A percentile compares a stretch with the other conserved stretches of the same genome.
Evolutionary conservation across 1,284 basidiomycete species (phyloP).

Genomic region (Ceratobasidium sp.): DNA sequence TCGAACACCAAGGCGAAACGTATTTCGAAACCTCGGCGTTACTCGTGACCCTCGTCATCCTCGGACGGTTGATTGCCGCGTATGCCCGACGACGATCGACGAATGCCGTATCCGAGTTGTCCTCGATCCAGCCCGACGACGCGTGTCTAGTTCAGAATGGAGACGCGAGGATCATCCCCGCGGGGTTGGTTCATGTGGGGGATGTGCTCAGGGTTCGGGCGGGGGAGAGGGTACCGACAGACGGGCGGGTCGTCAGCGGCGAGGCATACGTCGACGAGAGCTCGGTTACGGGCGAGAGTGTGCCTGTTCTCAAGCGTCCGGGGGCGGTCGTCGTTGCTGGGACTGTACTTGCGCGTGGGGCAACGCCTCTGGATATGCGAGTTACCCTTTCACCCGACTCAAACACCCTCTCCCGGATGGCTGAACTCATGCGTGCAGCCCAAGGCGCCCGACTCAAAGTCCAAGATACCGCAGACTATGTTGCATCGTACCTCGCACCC

Average conservation of each 20-base stretch:
- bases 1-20: slow-evolving; percentile 46
- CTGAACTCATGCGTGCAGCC: slow-evolving; percentile 49
- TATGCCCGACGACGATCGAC: slow-evolving; percentile 51
- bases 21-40: slow-evolving; percentile 59
- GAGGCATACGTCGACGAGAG: slow-evolving; percentile 55
- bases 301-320: slow-evolving; percentile 50
- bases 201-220: slow-evolving; percentile 52
- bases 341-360: slow-evolving; percentile 51
- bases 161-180: slow-evolving; percentile 45
- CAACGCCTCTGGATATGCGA: slow-evolving; percentile 50
- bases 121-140: slow-evolving; percentile 49
- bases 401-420: slow-evolving; percentile 56
- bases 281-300: slow-evolving; percentile 57
- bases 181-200: slow-evolving; percentile 52
- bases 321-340: slow-evolving; percentile 54
- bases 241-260: slow-evolving; percentile 53
- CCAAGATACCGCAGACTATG: slow-evolving; percentile 42
- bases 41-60: slow-evolving; percentile 55
- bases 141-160: slow-evolving; percentile 49
- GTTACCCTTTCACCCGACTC: slow-evolving; percentile 52
- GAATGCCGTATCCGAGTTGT: slow-evolving; percentile 48
- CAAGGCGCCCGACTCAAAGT: slow-evolving; percentile 36
- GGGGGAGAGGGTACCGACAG: slow-evolving; percentile 53
- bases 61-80: slow-evolving; percentile 54
- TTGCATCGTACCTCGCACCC: slow-evolving; percentile 41